Percentiles rank a stretch among this genome's conserved stretches.
These are phyloP conservation scores for Quercus phellos DNA, from an alignment of 331 rosid species.

Conservation along the genomic window DNA sequence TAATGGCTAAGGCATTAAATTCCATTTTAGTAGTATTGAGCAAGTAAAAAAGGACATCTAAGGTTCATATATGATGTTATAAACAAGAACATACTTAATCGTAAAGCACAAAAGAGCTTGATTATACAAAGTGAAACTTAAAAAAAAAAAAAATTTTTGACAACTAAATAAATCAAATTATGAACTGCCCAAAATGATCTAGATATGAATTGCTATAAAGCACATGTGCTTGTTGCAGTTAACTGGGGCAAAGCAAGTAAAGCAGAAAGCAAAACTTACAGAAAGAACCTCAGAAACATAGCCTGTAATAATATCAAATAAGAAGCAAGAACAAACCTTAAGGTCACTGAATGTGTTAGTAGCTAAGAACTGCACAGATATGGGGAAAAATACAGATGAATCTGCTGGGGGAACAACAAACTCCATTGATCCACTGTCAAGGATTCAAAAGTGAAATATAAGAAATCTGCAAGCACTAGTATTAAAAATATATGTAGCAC, in stretches of 20 bases:
- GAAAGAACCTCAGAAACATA: neutral
- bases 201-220: neutral
- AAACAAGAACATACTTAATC: too few species aligned
- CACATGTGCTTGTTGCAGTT: neutral
- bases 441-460: constrained; percentile 14
- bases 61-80: neutral
- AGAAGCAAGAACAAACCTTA: constrained; percentile 47
- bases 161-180: neutral
- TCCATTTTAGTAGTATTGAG: neutral
- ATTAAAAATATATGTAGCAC: neutral
- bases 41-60: neutral
- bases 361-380: constrained; percentile 75
- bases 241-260: neutral
- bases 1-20: neutral
- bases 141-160: too few species aligned
- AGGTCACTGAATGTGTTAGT: constrained; percentile 80
- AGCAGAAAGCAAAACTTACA: neutral
- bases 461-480: neutral
- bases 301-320: neutral
- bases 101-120: too few species aligned
- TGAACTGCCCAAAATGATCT: neutral
- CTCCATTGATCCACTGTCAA: constrained; percentile 90
- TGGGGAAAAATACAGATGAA: constrained; percentile 83
- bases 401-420: constrained; percentile 88
- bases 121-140: neutral